Conservation (phyloP, 2,329 filamentous ascomycete species). For the Alternaria ventricosa region DNA sequence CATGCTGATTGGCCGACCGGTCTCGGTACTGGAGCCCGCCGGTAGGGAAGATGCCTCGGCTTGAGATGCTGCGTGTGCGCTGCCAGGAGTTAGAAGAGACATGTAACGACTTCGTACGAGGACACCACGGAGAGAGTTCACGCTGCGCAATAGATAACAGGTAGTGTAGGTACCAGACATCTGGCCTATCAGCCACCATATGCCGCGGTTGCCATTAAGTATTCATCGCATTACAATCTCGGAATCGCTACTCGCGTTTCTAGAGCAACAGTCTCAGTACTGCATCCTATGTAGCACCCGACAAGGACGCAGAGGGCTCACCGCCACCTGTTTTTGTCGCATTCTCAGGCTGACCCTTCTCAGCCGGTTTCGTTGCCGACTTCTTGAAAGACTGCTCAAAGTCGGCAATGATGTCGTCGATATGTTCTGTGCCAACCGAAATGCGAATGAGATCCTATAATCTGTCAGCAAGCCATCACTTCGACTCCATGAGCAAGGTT, state of each 20-base stretch:
- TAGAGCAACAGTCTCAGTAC: background rate
- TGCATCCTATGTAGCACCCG: slow-evolving; percentile 34
- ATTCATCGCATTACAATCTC: background rate
- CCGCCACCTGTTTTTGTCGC: slow-evolving; percentile 39
- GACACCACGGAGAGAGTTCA: background rate
- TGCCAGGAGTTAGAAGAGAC: background rate
- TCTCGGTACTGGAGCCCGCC: background rate
- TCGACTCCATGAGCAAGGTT: background rate
- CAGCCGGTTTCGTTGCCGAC: slow-evolving; percentile 53
- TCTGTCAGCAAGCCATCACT: background rate
- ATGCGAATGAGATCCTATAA: slow-evolving; percentile 85
- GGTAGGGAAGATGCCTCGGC: slow-evolving; percentile 8
- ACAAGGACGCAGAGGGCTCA: slow-evolving; percentile 35
- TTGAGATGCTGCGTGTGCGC: background rate
- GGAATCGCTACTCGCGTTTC: background rate
- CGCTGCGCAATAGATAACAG: background rate
- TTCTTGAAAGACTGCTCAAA: slow-evolving; percentile 88
- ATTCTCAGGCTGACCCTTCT: slow-evolving; percentile 42
- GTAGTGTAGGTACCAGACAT: background rate
- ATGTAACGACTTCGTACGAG: slow-evolving; percentile 2
- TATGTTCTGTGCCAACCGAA: slow-evolving; percentile 93
- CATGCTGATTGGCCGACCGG: background rate
- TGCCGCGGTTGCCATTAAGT: background rate
- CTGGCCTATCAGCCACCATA: background rate
- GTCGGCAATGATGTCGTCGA: slow-evolving; percentile 95